phyloP scores from a whole-genome alignment of 2,329 filamentous ascomycete species.

The Phialophora expanda region DNA sequence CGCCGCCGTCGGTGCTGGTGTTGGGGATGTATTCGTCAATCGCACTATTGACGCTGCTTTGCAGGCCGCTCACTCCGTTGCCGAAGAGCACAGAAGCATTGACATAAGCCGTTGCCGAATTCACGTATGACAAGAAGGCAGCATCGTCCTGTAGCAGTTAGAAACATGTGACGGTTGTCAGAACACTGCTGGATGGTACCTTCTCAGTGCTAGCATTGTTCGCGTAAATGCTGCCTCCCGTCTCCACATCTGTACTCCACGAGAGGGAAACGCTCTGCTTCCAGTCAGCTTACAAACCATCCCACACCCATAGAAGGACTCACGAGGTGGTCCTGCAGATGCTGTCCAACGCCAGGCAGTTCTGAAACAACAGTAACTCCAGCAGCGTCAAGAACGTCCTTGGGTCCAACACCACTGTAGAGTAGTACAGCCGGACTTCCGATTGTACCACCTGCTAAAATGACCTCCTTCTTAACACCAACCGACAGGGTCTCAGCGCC shows the following conservation, averaged over 20 bases:
- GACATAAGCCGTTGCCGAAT: conserved; percentile 36
- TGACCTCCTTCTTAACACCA: conserved; percentile 53
- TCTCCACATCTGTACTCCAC: conserved; percentile 41
- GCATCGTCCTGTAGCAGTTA: conserved; percentile 27
- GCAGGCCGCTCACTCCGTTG: conserved; percentile 14
- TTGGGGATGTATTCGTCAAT: conserved; percentile 22
- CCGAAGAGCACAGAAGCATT: conserved; percentile 37
- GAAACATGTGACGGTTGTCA: conserved; percentile 17
- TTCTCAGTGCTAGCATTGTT: conserved; percentile 38
- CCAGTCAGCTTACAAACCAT: conserved; percentile 19
- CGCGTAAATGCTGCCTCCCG: conserved; percentile 44
- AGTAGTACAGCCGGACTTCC: conserved; percentile 70
- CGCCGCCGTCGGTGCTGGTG: conserved; percentile 22
- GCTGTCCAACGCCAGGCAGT: conserved; percentile 67
- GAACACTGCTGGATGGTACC: conserved; percentile 38
- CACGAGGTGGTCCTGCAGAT: conserved; percentile 68
- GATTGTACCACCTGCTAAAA: conserved; percentile 61
- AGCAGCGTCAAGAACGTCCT: conserved; percentile 59
- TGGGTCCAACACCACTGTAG: conserved; percentile 66
- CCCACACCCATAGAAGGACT: conserved; percentile 35
- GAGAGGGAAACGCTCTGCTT: conserved; percentile 43
- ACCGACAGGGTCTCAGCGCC: conserved; percentile 44
- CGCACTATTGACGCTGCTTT: conserved; percentile 23
- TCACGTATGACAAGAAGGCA: conserved; percentile 37
- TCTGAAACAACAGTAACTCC: conserved; percentile 62